Evolutionary conservation across 805 yeast species (phyloP).

Genomic region (Isabelozyma gotoi): DNA sequence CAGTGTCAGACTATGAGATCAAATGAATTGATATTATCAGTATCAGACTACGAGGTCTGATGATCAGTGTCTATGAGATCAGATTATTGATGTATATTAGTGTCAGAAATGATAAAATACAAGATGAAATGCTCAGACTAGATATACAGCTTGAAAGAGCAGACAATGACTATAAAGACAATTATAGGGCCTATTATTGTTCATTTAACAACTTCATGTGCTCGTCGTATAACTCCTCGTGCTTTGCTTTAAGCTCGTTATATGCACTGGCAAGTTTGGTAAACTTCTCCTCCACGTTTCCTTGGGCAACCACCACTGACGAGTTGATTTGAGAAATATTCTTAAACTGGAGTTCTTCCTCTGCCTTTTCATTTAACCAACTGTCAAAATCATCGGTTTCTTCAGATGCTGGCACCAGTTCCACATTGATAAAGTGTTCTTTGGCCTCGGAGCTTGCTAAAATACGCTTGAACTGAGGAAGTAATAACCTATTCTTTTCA

Average conservation of each 20-base stretch:
- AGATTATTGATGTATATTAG: too few relatives aligned
- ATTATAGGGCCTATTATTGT: too few relatives aligned
- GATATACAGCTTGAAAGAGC: too few relatives aligned
- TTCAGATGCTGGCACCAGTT: conserved; percentile 25
- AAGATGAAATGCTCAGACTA: too few relatives aligned
- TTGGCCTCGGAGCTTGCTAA: conserved; percentile 39
- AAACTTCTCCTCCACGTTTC: conserved; percentile 44
- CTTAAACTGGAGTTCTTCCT: conserved; percentile 53
- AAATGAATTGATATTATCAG: too few relatives aligned
- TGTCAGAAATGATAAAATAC: too few relatives aligned
- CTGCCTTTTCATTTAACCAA: conserved; percentile 49
- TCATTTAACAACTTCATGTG: conserved; percentile 38
- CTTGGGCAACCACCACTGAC: conserved; percentile 27
- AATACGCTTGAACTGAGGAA: conserved; percentile 68
- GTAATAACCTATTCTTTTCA: conserved; percentile 41
- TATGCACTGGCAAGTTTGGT: conserved; percentile 57
- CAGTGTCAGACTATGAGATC: too few relatives aligned
- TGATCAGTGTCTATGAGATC: too few relatives aligned
- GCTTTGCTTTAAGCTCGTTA: conserved; percentile 54
- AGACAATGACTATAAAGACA: too few relatives aligned
- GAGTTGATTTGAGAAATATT: conserved; percentile 42
- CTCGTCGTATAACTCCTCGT: conserved; percentile 56
- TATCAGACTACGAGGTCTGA: too few relatives aligned
- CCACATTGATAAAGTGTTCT: conserved; percentile 45
- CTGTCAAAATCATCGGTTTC: conserved; percentile 39